Evolutionary conservation across 2,329 filamentous ascomycete species (phyloP).

Genomic region (Venturia oleaginea): DNA sequence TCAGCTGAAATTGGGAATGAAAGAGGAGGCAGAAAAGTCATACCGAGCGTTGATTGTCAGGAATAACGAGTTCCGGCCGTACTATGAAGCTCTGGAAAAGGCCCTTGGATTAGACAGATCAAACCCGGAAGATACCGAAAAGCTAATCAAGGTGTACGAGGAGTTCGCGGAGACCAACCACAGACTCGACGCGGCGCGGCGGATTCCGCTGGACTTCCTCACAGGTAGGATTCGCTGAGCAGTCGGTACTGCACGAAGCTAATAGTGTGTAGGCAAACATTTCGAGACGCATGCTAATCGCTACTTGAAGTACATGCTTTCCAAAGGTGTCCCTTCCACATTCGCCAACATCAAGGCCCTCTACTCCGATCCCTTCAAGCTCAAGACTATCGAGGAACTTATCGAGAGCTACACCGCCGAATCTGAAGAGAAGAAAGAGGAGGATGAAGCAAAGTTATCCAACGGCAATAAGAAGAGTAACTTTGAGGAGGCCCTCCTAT

Average conservation of each 20-base stretch:
- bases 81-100: slow-evolving; percentile 71
- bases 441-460: slow-evolving; percentile 36
- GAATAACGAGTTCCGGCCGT: slow-evolving; percentile 78
- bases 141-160: slow-evolving; percentile 67
- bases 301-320: slow-evolving; percentile 77
- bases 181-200: slow-evolving; percentile 72
- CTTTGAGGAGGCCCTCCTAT: slow-evolving; percentile 72
- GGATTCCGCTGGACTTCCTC: slow-evolving; percentile 84
- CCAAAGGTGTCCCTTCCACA: slow-evolving; percentile 88
- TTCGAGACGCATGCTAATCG: slow-evolving; percentile 69
- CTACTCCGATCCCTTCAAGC: slow-evolving; percentile 71
- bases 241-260: not conserved
- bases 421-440: slow-evolving; percentile 35
- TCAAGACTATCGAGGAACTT: slow-evolving; percentile 62
- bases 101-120: slow-evolving; percentile 54
- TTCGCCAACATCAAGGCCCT: slow-evolving; percentile 96
- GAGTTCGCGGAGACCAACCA: slow-evolving; percentile 74
- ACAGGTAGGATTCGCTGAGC: slow-evolving; percentile 38
- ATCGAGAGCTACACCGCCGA: slow-evolving; percentile 69
- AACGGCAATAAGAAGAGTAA: slow-evolving; percentile 43
- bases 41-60: slow-evolving; percentile 75
- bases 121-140: slow-evolving; percentile 57
- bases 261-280: slow-evolving; percentile 50
- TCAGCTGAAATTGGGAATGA: slow-evolving; percentile 64
- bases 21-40: slow-evolving; percentile 70